These are phyloP conservation scores for Pulveroboletus frians DNA, from an alignment of 768 basidiomycete genomes.

Conservation along the genomic window DNA sequence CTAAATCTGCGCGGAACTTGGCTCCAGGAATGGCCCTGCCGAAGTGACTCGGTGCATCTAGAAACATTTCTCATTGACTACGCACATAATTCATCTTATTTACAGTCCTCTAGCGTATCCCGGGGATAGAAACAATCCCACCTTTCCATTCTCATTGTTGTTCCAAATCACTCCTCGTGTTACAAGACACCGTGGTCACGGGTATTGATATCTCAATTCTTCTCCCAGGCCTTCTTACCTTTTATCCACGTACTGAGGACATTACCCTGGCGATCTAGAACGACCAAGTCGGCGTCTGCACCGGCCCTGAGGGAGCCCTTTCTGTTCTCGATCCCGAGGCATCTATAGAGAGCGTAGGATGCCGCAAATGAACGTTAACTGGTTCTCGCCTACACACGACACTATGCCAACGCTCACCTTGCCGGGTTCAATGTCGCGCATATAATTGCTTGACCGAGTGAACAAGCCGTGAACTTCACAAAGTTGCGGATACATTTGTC, in stretches of 20 bases:
- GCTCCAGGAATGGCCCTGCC: not conserved
- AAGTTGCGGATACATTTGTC: constrained; percentile 86
- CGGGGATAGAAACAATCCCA: not conserved
- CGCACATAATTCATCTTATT: not conserved
- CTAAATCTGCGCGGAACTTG: not conserved
- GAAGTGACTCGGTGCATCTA: not conserved
- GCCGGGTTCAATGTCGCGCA: constrained; percentile 87
- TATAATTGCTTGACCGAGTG: constrained; percentile 76
- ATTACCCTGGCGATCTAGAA: constrained; percentile 63
- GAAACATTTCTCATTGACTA: not conserved
- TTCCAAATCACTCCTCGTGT: not conserved
- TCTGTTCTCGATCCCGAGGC: constrained; percentile 69
- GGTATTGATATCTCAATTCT: constrained; percentile 18
- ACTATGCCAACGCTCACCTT: constrained; percentile 39
- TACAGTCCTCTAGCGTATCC: not conserved
- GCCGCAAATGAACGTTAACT: not conserved
- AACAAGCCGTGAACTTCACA: constrained; percentile 75
- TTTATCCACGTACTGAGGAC: constrained; percentile 73
- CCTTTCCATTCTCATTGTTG: not conserved
- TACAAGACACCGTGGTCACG: not conserved
- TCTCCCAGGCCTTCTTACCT: constrained; percentile 67
- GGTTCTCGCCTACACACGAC: too few species aligned
- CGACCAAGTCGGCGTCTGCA: constrained; percentile 82
- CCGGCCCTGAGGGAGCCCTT: constrained; percentile 80
- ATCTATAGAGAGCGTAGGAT: constrained; percentile 35